Percentiles rank a stretch among this genome's conserved stretches.
These are phyloP conservation scores for Angomonas ambiguus DNA, from an alignment of 208 protist species.

Conservation along the genomic window DNA sequence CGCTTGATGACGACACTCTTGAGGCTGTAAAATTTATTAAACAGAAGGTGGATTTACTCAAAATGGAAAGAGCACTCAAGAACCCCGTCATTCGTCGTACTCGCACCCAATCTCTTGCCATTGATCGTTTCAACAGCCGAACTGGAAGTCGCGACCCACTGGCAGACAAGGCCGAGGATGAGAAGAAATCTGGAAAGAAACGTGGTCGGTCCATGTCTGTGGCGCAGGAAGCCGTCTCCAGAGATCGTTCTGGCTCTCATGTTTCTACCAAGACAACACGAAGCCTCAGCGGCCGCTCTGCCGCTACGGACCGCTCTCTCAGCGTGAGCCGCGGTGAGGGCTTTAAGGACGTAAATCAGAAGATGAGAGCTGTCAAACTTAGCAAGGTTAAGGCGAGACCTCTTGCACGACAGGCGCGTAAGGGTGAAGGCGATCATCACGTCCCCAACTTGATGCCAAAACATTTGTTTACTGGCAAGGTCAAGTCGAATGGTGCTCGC, in stretches of 20 bases:
- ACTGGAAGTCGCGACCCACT: constrained; percentile 72
- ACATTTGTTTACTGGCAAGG: constrained; percentile 98
- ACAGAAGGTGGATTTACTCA: constrained; percentile 84
- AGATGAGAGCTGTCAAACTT: constrained; percentile 87
- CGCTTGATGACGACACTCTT: constrained; percentile 63
- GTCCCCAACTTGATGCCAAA: constrained; percentile 95
- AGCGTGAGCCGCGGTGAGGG: constrained; percentile 82
- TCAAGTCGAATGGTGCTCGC: constrained; percentile 86
- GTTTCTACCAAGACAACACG: constrained; percentile 82
- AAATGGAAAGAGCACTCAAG: constrained; percentile 89
- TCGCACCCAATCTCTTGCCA: constrained; percentile 62
- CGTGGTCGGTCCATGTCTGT: constrained; percentile 77
- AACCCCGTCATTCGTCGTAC: constrained; percentile 86
- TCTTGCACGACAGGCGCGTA: constrained; percentile 65
- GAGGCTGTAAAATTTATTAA: constrained; percentile 87
- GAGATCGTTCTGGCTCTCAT: constrained; percentile 72
- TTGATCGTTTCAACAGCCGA: constrained; percentile 84
- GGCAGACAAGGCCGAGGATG: constrained; percentile 31
- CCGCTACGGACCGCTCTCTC: constrained; percentile 63
- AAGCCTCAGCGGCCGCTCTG: constrained; percentile 66
- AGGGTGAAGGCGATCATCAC: constrained; percentile 94
- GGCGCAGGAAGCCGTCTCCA: constrained; percentile 70
- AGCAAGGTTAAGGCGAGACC: constrained; percentile 75
- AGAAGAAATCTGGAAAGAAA: constrained; percentile 29
- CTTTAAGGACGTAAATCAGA: constrained; percentile 85